phyloP scores from a whole-genome alignment of 2,329 filamentous ascomycete species.

The Paracorniculantispora psalliotae region DNA sequence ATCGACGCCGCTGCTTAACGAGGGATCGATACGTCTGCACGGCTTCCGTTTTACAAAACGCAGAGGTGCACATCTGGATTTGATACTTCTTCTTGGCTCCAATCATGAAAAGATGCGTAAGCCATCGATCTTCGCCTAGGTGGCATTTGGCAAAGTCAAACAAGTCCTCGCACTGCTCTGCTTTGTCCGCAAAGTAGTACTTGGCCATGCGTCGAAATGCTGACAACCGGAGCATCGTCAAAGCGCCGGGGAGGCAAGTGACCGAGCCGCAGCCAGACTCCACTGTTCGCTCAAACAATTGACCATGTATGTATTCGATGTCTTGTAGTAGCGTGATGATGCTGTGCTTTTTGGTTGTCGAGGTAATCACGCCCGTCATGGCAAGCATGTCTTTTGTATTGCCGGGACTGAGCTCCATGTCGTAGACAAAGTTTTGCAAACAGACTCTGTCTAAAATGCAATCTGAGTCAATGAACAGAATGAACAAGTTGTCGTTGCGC shows the following conservation, averaged over 20 bases:
- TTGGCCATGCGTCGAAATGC: constrained; percentile 96
- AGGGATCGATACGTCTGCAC: constrained; percentile 83
- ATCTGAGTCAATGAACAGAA: constrained; percentile 96
- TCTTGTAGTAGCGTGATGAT: constrained; percentile 91
- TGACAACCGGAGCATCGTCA: constrained; percentile 93
- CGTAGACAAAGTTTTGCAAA: constrained; percentile 95
- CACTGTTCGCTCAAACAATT: constrained; percentile 91
- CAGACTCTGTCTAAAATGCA: constrained; percentile 89
- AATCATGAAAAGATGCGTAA: constrained; percentile 99
- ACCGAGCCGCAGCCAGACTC: constrained; percentile 93
- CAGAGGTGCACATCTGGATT: constrained; percentile 95
- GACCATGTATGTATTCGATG: constrained; percentile 97
- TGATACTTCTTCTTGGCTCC: constrained; percentile 89
- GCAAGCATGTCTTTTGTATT: constrained; percentile 90
- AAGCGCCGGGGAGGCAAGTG: constrained; percentile 88
- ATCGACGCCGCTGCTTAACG: constrained; percentile 88
- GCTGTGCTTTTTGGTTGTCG: constrained; percentile 81
- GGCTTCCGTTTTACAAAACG: constrained; percentile 97
- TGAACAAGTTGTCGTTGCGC: constrained; percentile 85
- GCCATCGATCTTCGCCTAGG: constrained; percentile 90
- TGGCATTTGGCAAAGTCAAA: constrained; percentile 97
- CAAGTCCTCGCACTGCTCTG: constrained; percentile 88
- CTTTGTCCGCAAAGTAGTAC: constrained; percentile 97
- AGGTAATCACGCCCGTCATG: constrained; percentile 96
- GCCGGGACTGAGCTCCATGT: constrained; percentile 95